Conservation (phyloP, 768 basidiomycete genomes). For the Strobilomyces dryophilus region DNA sequence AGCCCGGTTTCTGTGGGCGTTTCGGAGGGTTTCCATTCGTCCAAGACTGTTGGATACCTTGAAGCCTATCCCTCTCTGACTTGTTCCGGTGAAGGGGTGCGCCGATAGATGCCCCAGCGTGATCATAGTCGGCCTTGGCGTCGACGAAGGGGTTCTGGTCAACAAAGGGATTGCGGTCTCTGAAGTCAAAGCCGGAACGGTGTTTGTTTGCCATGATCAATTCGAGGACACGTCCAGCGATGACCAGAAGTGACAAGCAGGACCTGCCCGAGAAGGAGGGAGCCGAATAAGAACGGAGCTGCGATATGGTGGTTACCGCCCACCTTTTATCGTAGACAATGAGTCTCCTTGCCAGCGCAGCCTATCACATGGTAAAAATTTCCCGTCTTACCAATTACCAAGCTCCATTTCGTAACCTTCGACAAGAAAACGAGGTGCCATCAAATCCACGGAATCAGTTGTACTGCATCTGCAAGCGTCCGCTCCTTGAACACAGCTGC, state of each 20-base stretch:
- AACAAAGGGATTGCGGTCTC: constrained; percentile 46
- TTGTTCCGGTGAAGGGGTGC: constrained; percentile 76
- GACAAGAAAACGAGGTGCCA: no score
- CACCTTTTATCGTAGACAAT: constrained; percentile 2
- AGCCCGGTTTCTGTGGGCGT: constrained; percentile 35
- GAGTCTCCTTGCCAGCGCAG: neutral
- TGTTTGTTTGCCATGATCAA: constrained; percentile 38
- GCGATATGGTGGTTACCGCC: neutral
- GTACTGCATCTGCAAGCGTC: neutral
- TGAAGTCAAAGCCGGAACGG: constrained; percentile 66
- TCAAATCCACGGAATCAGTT: neutral
- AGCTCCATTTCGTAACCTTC: no score
- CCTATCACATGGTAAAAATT: constrained; percentile 11
- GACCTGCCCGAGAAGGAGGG: constrained; percentile 26
- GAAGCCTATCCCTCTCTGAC: constrained; percentile 76
- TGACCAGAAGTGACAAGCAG: constrained; percentile 12
- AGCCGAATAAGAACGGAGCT: neutral
- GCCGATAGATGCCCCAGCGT: constrained; percentile 24
- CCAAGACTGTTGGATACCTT: constrained; percentile 72
- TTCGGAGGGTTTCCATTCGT: constrained; percentile 31
- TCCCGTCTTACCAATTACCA: constrained; percentile 1
- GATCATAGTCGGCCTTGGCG: constrained; percentile 24
- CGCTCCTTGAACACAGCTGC: neutral
- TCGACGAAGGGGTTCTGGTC: constrained; percentile 50
- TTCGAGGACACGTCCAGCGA: constrained; percentile 16